phyloP scores from a whole-genome alignment of 2,329 filamentous ascomycete species.

The Curvularia hawaiiensis region DNA sequence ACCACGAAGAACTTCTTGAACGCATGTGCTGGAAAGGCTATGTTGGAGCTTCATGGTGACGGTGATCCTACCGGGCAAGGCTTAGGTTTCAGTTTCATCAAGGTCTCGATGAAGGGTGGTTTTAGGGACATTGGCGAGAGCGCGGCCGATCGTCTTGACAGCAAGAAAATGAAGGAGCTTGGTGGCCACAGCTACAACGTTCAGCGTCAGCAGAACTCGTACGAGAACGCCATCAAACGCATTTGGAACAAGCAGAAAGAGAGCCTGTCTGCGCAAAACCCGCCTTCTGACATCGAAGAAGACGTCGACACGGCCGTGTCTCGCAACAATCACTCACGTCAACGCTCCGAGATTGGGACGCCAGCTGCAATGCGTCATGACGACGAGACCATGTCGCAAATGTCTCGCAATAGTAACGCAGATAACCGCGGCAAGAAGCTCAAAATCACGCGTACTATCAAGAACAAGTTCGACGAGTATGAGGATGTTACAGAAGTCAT shows the following conservation, averaged over 20 bases:
- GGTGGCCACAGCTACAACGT: constrained; percentile 98
- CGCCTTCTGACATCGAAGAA: constrained; percentile 75
- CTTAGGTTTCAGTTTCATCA: constrained; percentile 94
- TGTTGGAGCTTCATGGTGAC: constrained; percentile 92
- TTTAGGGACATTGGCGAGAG: constrained; percentile 91
- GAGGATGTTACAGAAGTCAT: constrained; percentile 45
- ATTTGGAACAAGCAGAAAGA: constrained; percentile 91
- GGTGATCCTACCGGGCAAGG: constrained; percentile 94
- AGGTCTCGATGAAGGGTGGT: constrained; percentile 98
- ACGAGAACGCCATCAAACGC: constrained; percentile 86
- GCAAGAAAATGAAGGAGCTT: constrained; percentile 69
- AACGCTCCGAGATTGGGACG: constrained; percentile 67
- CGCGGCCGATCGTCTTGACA: constrained; percentile 83
- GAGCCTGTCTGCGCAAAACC: constrained; percentile 73
- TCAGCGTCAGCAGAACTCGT: constrained; percentile 88
- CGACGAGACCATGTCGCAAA: constrained; percentile 67
- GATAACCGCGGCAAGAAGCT: constrained; percentile 69
- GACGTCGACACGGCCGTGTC: constrained; percentile 62
- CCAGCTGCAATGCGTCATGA: constrained; percentile 62
- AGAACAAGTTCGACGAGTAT: constrained; percentile 68
- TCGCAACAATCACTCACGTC: constrained; percentile 45
- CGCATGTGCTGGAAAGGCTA: constrained; percentile 91
- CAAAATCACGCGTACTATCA: constrained; percentile 73
- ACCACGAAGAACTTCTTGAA: constrained; percentile 96
- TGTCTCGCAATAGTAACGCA: constrained; percentile 58